These are phyloP conservation scores for Pseudogymnoascus sp. DNA, from an alignment of 2,329 filamentous ascomycete genomes.

Conservation along the genomic window DNA sequence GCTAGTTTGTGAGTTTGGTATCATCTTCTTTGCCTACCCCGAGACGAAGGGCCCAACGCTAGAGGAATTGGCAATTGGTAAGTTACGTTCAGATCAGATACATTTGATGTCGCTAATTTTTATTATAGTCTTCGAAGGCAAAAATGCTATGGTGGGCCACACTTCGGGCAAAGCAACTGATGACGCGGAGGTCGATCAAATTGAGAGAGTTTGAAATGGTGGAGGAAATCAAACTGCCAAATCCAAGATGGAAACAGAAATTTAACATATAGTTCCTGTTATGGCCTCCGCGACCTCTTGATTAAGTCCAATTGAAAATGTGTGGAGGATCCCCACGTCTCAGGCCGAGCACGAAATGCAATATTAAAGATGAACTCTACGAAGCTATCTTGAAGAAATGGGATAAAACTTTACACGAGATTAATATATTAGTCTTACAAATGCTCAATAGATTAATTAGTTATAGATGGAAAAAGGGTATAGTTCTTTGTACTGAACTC, in stretches of 20 bases:
- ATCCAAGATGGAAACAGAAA: no score
- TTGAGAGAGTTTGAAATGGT: background rate
- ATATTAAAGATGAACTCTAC: background rate
- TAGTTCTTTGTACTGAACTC: background rate
- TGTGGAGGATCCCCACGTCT: background rate
- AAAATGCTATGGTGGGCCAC: background rate
- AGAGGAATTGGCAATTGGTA: slow-evolving; percentile 25
- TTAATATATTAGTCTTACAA: background rate
- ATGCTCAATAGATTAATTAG: background rate
- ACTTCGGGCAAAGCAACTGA: background rate
- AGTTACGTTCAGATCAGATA: background rate
- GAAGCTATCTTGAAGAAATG: background rate
- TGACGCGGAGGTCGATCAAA: background rate
- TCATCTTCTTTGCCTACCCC: slow-evolving; percentile 53
- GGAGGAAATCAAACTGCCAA: background rate
- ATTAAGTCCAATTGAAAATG: no score
- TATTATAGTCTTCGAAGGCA: background rate
- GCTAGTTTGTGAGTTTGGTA: slow-evolving; percentile 24
- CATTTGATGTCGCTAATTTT: background rate
- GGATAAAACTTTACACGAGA: background rate
- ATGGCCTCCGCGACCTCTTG: no score
- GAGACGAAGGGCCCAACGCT: slow-evolving; percentile 38
- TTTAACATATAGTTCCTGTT: no score
- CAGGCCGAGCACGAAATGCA: background rate
- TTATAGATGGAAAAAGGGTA: background rate